Percentiles rank a stretch among this genome's conserved stretches.
These are phyloP conservation scores for Starmera stellimalicola DNA, from an alignment of 1,139 yeast genomes.

Conservation along the genomic window DNA sequence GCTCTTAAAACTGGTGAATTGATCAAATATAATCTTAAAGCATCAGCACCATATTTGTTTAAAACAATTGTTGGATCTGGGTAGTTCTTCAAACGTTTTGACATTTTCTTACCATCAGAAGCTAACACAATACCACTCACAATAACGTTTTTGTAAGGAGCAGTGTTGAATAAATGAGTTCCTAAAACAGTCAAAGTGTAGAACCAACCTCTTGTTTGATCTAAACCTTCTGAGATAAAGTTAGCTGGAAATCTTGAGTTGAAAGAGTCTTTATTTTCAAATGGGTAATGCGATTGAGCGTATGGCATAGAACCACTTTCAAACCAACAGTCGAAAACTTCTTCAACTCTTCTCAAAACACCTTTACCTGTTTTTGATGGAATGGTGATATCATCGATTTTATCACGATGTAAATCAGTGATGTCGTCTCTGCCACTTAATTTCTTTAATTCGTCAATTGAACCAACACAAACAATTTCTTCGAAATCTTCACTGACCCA, in stretches of 20 bases:
- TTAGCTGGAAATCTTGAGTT: constrained; percentile 83
- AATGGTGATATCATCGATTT: constrained; percentile 82
- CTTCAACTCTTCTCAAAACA: constrained; percentile 79
- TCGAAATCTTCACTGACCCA: constrained; percentile 94
- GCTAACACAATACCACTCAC: constrained; percentile 97
- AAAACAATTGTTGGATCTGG: constrained; percentile 87
- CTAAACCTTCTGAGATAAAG: constrained; percentile 96
- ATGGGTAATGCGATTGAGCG: constrained; percentile 95
- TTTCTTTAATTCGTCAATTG: constrained; percentile 75
- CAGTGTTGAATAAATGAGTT: constrained; percentile 83
- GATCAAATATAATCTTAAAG: constrained; percentile 87
- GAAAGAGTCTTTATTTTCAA: constrained; percentile 71
- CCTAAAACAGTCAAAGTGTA: constrained; percentile 94
- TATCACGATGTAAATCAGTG: constrained; percentile 89
- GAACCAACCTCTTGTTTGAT: constrained; percentile 99
- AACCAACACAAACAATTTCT: constrained; percentile 90
- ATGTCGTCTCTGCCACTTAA: constrained; percentile 75
- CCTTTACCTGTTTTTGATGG: constrained; percentile 94
- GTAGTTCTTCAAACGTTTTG: constrained; percentile 93
- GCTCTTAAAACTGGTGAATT: constrained; percentile 97
- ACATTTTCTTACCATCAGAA: constrained; percentile 98
- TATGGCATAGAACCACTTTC: constrained; percentile 99
- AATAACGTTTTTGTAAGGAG: constrained; percentile 92
- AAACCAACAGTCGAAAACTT: constrained; percentile 99
- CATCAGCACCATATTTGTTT: constrained; percentile 93